Evolutionary conservation across 805 yeast species (phyloP).

Genomic region (Ogataea corticis): DNA sequence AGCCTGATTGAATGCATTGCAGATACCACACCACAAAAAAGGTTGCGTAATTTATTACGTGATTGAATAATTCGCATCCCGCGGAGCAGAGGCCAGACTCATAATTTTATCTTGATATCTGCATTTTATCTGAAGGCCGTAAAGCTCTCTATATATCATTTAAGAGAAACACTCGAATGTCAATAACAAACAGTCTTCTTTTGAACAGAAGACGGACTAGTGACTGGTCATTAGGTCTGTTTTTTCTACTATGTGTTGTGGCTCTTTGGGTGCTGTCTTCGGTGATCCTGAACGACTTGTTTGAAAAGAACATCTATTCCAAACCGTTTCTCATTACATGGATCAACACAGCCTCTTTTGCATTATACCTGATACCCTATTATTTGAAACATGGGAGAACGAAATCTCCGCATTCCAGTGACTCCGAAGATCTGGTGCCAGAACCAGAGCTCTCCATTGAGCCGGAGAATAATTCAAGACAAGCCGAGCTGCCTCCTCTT

Average conservation of each 20-base stretch:
- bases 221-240: conserved; percentile 77
- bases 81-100: too few relatives aligned
- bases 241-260: conserved; percentile 73
- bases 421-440: too few relatives aligned
- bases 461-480: not conserved
- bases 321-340: conserved; percentile 95
- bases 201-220: conserved; percentile 18
- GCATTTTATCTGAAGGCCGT: too few relatives aligned
- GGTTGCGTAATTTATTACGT: too few relatives aligned
- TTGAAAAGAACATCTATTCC: conserved; percentile 64
- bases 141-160: too few relatives aligned
- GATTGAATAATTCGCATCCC: too few relatives aligned
- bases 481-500: conserved; percentile 24
- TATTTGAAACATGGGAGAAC: conserved; percentile 6
- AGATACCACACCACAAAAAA: too few relatives aligned
- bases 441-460: not conserved
- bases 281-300: conserved; percentile 75
- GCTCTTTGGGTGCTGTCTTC: conserved; percentile 90
- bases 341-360: conserved; percentile 83
- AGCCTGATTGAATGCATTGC: too few relatives aligned
- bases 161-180: too few relatives aligned
- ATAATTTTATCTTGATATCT: too few relatives aligned
- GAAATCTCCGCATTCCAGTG: not conserved
- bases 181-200: conserved; percentile 10
- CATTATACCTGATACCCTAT: conserved; percentile 72